Base-by-base conservation (phyloP, 2,329 filamentous ascomycete species). In the Colletotrichum scovillei region DNA sequence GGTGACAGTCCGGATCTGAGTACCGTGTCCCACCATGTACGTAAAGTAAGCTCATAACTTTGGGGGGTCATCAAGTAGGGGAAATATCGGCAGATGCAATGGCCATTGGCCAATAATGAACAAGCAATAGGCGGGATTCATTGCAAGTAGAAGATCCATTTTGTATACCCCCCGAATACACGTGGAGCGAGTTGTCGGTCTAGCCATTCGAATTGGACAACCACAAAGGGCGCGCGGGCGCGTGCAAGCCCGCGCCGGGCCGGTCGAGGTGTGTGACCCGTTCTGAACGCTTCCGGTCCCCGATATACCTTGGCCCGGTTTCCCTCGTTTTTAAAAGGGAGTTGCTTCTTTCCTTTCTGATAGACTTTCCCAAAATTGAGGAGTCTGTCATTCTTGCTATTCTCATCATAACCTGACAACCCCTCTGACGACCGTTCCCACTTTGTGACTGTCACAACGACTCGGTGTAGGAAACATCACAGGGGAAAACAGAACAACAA, bases 191-290 rank as follows among this genome's bases (percentile, higher is more conserved):
- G 38, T 19, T 35, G 26, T 46, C 62, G 28, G 46, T 38, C 46
- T 49, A 53, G 22, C n/a, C 35, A 11, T n/a, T 24, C n/a, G 52
- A 24, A 26, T 24, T 1, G 0, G 55, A 57, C 63, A 65, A 22
- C 52, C 52, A 6, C 32, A 28, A 5, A 63, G 28, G 63, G 52
- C 52, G 52, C 22, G 30, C 26, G 26, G 26, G 19, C 14, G 14
- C 38, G n/a, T 14, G 35, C 16, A 26, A 38, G 24, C 22, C 22
- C 35, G 62, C n/a, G 49, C 71, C 71, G 71, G 71, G 32, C 67
- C 71, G 71, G 71, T 70, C 62, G 67, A 65, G 8, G 32, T 70
- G 42, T 53, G 38, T 42, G 32, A 16, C 38, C 38, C 9, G 60
- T 30, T 65, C 46, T 19, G 6, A 19, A 49, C 55, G 14, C 32